phyloP scores from a whole-genome alignment of 768 basidiomycete species.

The Tricholoma sp. region DNA sequence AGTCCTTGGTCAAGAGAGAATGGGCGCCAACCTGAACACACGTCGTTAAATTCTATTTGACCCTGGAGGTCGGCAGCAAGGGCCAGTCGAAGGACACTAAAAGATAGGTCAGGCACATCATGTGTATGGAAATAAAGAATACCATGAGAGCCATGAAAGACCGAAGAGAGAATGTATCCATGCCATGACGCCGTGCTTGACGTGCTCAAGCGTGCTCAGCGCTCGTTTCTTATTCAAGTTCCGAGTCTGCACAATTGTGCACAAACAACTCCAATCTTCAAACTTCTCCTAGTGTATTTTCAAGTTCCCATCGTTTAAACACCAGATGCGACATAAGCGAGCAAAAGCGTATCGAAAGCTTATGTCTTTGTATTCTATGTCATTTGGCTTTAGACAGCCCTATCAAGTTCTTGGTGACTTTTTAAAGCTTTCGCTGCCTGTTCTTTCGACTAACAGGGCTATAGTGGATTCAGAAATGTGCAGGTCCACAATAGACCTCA shows the following conservation, averaged over 20 bases:
- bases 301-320: neutral
- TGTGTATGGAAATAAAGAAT: neutral
- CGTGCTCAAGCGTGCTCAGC: too few species aligned
- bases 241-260: conserved; percentile 10
- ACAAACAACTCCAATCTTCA: conserved; percentile 12
- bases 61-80: conserved; percentile 55
- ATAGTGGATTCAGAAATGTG: conserved; percentile 87
- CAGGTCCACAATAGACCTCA: conserved; percentile 57
- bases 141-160: conserved; percentile 23
- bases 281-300: neutral
- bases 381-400: conserved; percentile 89
- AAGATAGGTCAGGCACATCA: conserved; percentile 1
- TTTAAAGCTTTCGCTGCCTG: neutral
- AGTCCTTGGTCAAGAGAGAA: neutral
- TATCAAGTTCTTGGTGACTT: conserved; percentile 84
- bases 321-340: conserved; percentile 88
- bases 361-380: conserved; percentile 83
- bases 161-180: conserved; percentile 19
- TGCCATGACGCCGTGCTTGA: conserved; percentile 9
- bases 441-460: conserved; percentile 5
- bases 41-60: conserved; percentile 64
- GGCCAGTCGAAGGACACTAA: conserved; percentile 22
- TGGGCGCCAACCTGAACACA: conserved; percentile 48
- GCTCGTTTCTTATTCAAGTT: too few species aligned
- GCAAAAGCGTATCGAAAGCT: conserved; percentile 93